phyloP scores from a whole-genome alignment of 2,329 filamentous ascomycete species.

The Fusarium incarnatum region DNA sequence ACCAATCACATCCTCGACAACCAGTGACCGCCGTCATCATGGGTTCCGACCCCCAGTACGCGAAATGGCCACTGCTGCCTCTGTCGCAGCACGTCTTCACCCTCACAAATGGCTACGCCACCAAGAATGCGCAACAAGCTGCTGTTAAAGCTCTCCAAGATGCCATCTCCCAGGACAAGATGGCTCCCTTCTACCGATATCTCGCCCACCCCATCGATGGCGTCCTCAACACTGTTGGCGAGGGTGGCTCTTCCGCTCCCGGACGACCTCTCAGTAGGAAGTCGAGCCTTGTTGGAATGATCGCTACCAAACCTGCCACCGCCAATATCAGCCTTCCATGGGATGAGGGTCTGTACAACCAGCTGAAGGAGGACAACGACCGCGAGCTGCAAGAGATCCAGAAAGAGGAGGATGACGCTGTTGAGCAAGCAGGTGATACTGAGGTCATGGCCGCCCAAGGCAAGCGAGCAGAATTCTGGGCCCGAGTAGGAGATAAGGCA shows the following conservation, averaged over 20 bases:
- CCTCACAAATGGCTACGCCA: slow-evolving; percentile 82
- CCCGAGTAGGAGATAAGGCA: slow-evolving; percentile 95
- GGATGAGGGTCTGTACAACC: slow-evolving; percentile 89
- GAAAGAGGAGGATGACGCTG: slow-evolving; percentile 92
- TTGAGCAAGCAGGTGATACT: slow-evolving; percentile 95
- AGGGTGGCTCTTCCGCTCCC: slow-evolving; percentile 63
- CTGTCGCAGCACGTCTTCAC: slow-evolving; percentile 89
- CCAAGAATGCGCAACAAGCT: slow-evolving; percentile 73
- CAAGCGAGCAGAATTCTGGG: slow-evolving; percentile 96
- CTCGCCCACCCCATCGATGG: slow-evolving; percentile 85
- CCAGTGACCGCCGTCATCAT: slow-evolving; percentile 61
- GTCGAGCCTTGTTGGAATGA: slow-evolving; percentile 78
- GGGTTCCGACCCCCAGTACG: slow-evolving; percentile 85
- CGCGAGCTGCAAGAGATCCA: slow-evolving; percentile 80
- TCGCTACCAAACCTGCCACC: slow-evolving; percentile 76
- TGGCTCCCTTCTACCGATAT: slow-evolving; percentile 88
- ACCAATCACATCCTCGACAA: slow-evolving; percentile 45
- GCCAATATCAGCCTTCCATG: slow-evolving; percentile 80
- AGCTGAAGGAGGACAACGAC: slow-evolving; percentile 80
- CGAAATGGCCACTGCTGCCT: slow-evolving; percentile 84
- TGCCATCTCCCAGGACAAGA: slow-evolving; percentile 85
- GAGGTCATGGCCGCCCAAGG: slow-evolving; percentile 93
- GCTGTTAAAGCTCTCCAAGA: slow-evolving; percentile 81
- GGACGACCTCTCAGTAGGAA: slow-evolving; percentile 74
- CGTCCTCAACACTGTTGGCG: slow-evolving; percentile 80